Evolutionary conservation across 495 filamentous ascomycete species (phyloP).

Genomic region (Beverwykella pulmonaria): DNA sequence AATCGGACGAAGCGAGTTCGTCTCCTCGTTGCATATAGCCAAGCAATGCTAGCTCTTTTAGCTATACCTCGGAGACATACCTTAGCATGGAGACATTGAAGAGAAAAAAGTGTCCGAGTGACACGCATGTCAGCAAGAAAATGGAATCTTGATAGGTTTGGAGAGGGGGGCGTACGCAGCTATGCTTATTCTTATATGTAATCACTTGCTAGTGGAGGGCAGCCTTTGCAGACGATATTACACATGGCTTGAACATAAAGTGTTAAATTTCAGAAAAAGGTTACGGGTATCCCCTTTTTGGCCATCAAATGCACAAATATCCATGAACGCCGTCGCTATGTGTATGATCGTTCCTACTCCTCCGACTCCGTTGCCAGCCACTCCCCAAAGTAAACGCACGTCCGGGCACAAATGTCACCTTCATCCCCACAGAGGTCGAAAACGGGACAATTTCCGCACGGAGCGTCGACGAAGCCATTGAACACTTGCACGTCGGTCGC

Average conservation of each 20-base stretch:
- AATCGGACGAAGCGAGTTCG: not conserved
- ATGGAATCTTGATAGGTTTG: too few species aligned
- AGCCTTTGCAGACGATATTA: too few species aligned
- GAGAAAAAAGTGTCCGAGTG: too few species aligned
- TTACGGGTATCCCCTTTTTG: constrained; percentile 1
- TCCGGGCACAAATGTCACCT: constrained; percentile 83
- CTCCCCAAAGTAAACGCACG: constrained; percentile 84
- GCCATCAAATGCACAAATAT: not conserved
- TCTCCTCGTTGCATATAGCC: too few species aligned
- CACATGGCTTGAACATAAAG: not conserved
- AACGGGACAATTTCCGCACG: constrained; percentile 92
- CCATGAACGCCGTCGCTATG: constrained; percentile 8
- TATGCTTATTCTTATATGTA: too few species aligned
- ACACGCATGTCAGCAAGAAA: too few species aligned
- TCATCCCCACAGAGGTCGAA: constrained; percentile 87
- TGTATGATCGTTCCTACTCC: not conserved
- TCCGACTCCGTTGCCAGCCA: constrained; percentile 61
- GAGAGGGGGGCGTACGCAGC: too few species aligned
- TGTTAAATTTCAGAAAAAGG: not conserved
- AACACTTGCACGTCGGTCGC: constrained; percentile 28
- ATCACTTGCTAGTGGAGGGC: too few species aligned
- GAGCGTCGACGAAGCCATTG: constrained; percentile 81
- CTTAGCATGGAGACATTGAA: too few species aligned
- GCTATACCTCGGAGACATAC: too few species aligned
- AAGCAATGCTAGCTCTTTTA: too few species aligned